A percentile compares a stretch with the other conserved stretches of the same genome.
phyloP scores from a whole-genome alignment of 305 asterid species.

The Nicotiana rustica region DNA sequence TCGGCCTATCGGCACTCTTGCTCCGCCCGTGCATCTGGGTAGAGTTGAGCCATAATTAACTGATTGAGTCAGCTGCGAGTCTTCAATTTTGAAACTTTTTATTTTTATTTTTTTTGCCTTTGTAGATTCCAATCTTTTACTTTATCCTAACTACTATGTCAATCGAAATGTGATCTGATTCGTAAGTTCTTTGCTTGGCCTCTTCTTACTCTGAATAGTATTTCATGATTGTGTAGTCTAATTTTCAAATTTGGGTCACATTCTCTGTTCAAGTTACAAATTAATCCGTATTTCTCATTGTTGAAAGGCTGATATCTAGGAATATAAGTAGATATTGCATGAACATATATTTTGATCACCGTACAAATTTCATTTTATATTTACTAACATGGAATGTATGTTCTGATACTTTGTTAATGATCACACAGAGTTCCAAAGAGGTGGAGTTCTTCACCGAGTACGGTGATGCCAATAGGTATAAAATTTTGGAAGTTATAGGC shows the following conservation, averaged over 20 bases:
- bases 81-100: not conserved
- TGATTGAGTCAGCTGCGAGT: not conserved
- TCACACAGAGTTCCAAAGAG: conserved; percentile 68
- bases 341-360: not conserved
- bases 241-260: not conserved
- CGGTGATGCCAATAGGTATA: conserved; percentile 93
- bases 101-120: not conserved
- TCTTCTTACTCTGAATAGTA: not conserved
- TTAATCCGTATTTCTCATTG: not conserved
- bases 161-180: conserved; percentile 3
- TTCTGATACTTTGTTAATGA: conserved; percentile 8
- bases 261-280: not conserved
- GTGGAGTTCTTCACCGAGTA: conserved; percentile 82
- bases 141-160: not conserved
- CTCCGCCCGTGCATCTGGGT: not conserved
- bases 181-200: not conserved
- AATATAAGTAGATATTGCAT: not conserved
- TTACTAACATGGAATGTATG: not conserved
- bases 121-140: not conserved
- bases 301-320: conserved; percentile 19
- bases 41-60: not conserved
- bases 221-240: not conserved
- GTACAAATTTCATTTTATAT: not conserved
- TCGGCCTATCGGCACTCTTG: too few relatives aligned
- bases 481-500: conserved; percentile 88